phyloP scores from a whole-genome alignment of 2,329 filamentous ascomycete genomes.

The Periglandula ipomoeae region DNA sequence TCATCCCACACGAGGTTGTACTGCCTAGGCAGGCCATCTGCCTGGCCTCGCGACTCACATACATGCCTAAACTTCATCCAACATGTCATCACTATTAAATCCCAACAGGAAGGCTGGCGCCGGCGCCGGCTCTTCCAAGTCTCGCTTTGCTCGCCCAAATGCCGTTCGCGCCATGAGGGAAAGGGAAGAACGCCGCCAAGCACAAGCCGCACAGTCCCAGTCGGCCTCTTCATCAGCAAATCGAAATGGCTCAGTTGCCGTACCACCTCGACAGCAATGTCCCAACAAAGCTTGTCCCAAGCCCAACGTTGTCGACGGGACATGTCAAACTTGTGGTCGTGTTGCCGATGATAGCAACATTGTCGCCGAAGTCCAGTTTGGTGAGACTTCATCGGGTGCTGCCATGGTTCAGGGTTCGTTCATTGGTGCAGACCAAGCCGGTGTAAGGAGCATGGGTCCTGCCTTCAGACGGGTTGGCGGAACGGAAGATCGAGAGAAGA shows the following conservation, averaged over 20 bases:
- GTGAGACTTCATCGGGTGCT: slow-evolving; percentile 75
- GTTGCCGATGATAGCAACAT: slow-evolving; percentile 82
- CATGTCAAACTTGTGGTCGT: slow-evolving; percentile 77
- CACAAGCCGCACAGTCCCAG: slow-evolving; percentile 16
- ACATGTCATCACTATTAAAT: slow-evolving; percentile 39
- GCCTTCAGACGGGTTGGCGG: slow-evolving; percentile 52
- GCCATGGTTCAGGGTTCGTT: slow-evolving; percentile 87
- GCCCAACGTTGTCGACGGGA: slow-evolving; percentile 53
- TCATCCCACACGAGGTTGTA: too few relatives aligned
- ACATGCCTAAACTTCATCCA: not conserved
- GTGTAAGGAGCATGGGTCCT: slow-evolving; percentile 58
- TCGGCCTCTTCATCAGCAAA: slow-evolving; percentile 18
- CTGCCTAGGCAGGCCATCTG: not conserved
- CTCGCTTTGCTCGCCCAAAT: slow-evolving; percentile 35
- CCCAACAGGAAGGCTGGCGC: slow-evolving; percentile 26
- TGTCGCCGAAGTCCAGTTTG: slow-evolving; percentile 84
- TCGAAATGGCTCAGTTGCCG: slow-evolving; percentile 22
- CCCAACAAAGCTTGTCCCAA: slow-evolving; percentile 52
- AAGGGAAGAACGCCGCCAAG: slow-evolving; percentile 35
- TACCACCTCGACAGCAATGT: slow-evolving; percentile 35
- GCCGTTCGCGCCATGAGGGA: slow-evolving; percentile 43
- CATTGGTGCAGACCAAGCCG: slow-evolving; percentile 76
- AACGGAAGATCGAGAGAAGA: slow-evolving; percentile 49
- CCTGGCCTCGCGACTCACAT: not conserved
- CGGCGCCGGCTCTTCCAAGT: slow-evolving; percentile 23